These are phyloP conservation scores for Aureobasidium melanogenum DNA, from an alignment of 2,329 filamentous ascomycete genomes.

Conservation along the genomic window DNA sequence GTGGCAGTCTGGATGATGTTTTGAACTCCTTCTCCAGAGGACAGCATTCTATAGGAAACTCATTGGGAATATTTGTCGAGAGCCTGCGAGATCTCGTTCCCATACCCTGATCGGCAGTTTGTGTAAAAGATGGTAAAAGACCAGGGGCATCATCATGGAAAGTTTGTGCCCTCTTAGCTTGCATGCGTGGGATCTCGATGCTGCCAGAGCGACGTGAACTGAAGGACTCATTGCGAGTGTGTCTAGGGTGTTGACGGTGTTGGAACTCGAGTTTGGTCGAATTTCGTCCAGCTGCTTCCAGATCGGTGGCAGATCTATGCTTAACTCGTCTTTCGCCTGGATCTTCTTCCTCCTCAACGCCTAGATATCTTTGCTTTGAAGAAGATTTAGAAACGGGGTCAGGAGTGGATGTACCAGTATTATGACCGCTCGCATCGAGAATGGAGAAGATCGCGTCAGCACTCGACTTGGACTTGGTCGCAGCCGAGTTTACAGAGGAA, in stretches of 20 bases:
- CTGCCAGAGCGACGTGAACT: slow-evolving; percentile 8
- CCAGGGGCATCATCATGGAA: not conserved
- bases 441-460: not conserved
- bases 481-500: slow-evolving; percentile 1
- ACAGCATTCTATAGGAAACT: slow-evolving; percentile 29
- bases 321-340: not conserved
- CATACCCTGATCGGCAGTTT: slow-evolving; percentile 22
- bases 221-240: slow-evolving; percentile 4
- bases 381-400: not conserved
- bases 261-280: not conserved
- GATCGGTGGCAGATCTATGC: slow-evolving; percentile 6
- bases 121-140: not conserved
- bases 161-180: not conserved
- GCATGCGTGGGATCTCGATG: not conserved
- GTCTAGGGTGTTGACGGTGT: not conserved
- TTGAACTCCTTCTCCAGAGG: slow-evolving; percentile 32
- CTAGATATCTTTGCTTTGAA: not conserved
- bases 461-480: not conserved
- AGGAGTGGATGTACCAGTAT: not conserved
- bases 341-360: not conserved
- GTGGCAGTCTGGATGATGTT: slow-evolving; percentile 31
- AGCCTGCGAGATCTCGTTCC: slow-evolving; percentile 28
- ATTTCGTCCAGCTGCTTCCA: not conserved
- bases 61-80: slow-evolving; percentile 23
- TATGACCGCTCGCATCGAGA: not conserved